Evolutionary conservation across 1,139 yeast species (phyloP), one percentile per base, ranked within the genome.

Genomic region (Kodamaea ohmeri): DNA sequence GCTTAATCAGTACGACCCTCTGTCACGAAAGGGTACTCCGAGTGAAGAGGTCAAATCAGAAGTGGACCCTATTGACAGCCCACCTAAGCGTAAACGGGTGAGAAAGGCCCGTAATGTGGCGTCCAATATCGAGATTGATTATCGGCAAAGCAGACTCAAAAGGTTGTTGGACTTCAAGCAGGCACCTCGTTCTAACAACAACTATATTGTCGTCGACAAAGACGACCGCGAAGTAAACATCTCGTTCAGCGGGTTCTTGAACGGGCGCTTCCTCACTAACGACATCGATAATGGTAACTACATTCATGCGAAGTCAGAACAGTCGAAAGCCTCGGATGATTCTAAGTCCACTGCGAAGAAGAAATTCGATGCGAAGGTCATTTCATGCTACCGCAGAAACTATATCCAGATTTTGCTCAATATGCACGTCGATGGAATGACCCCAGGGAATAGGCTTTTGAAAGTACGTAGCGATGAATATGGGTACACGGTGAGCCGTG

Each of bases 311-410:
- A 59, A 53, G 43, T 55, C 44, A 32, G 51, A 43, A 11, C 19
- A 32, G 32, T 31, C 18, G 18, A 32, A 36, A 15, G 25, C 18
- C 13, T 16, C 39, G 6, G 34, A 32, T 11, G 36, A 25, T 25
- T 15, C 14, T 14, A 31, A 19, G 13, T 20, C 31, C 30, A 32
- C 17, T 32, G n/a, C 32, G 36, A 39, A 14, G 37, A 30, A 21
- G 32, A 37, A 24, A 32, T 40, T 47, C 11, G 63, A 62, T 38
- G 72, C 74, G 7, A 63, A 56, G 43, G 71, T 70, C 15, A 62
- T 71, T 19, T 65, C 73, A 11, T 72, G 76, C 47, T 71, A 72
- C 50, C 53, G 78, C 41, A 51, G 78, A 42, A 72, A 72, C 46
- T 68, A 58, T 46, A 66, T 71, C 39, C 75, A 67, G 44, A 49